Evolutionary conservation across 2,329 filamentous ascomycete species (phyloP).

Genomic region (Podosphaera fusca): DNA sequence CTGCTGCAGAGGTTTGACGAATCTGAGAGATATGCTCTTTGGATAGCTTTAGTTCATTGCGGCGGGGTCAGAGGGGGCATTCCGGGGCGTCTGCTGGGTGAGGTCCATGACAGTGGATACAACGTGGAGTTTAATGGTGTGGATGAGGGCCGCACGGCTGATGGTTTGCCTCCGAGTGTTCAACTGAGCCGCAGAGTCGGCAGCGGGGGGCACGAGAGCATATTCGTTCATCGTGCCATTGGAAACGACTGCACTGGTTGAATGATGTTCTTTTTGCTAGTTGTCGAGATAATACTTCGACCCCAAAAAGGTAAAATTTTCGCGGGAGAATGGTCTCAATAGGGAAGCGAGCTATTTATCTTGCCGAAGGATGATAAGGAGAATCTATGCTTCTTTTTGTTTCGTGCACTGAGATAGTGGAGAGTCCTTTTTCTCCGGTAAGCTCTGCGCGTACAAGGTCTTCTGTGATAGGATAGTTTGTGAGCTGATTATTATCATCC

Average conservation of each 20-base stretch:
- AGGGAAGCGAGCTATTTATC: background rate
- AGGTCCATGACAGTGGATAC: conserved; percentile 1
- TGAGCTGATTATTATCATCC: background rate
- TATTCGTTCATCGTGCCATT: background rate
- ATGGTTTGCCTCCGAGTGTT: background rate
- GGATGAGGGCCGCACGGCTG: background rate
- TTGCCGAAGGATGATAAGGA: background rate
- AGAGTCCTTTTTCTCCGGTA: background rate
- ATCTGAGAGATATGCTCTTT: background rate
- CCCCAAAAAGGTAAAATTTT: background rate
- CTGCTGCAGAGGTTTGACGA: background rate
- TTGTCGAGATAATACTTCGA: background rate
- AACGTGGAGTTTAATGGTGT: background rate
- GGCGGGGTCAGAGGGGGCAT: background rate
- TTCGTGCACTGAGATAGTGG: background rate
- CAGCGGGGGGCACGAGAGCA: background rate
- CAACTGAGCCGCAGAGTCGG: background rate
- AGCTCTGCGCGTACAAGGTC: background rate
- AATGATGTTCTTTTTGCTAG: background rate
- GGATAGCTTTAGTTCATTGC: background rate
- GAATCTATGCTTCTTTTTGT: background rate
- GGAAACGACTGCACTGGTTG: background rate
- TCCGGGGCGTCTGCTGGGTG: background rate
- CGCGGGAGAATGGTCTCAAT: background rate
- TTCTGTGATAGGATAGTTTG: background rate